These are phyloP conservation scores for Podaxis carcinomalis DNA, from an alignment of 768 basidiomycete species.

Conservation along the genomic window DNA sequence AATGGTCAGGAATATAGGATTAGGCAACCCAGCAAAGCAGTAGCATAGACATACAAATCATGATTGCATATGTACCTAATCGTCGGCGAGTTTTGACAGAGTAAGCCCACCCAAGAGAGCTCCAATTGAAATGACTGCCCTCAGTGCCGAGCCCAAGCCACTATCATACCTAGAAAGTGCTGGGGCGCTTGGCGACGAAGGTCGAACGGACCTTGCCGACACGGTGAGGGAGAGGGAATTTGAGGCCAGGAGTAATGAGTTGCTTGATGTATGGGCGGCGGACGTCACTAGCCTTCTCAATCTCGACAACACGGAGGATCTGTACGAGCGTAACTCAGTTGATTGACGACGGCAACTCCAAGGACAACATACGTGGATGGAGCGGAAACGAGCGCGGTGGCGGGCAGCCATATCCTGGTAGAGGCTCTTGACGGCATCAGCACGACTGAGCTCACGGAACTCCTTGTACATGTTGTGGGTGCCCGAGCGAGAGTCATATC, in stretches of 20 bases:
- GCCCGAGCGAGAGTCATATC: conserved; percentile 98
- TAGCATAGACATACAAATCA: background rate
- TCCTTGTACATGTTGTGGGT: conserved; percentile 99
- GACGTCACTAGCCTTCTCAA: conserved; percentile 86
- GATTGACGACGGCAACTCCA: background rate
- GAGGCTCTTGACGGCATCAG: conserved; percentile 92
- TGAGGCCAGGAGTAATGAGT: conserved; percentile 83
- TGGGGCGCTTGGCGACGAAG: conserved; percentile 75
- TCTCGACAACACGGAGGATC: conserved; percentile 97
- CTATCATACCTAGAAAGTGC: conserved; percentile 52
- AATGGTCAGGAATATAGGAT: background rate
- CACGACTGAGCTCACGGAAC: conserved; percentile 93
- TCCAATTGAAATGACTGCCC: background rate
- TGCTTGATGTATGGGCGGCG: conserved; percentile 99
- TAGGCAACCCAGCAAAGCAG: background rate
- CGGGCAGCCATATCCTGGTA: conserved; percentile 99
- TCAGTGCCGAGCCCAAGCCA: background rate
- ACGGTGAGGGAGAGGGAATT: conserved; percentile 96
- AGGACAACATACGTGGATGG: conserved; percentile 73
- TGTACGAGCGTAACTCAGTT: conserved; percentile 23
- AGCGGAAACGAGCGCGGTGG: conserved; percentile 98
- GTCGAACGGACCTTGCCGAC: conserved; percentile 73
- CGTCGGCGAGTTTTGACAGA: background rate
- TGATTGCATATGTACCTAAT: conserved; percentile 4
- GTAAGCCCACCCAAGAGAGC: background rate